Base-by-base conservation (phyloP, 2,329 filamentous ascomycete genomes). In the Aspergillus sp. region DNA sequence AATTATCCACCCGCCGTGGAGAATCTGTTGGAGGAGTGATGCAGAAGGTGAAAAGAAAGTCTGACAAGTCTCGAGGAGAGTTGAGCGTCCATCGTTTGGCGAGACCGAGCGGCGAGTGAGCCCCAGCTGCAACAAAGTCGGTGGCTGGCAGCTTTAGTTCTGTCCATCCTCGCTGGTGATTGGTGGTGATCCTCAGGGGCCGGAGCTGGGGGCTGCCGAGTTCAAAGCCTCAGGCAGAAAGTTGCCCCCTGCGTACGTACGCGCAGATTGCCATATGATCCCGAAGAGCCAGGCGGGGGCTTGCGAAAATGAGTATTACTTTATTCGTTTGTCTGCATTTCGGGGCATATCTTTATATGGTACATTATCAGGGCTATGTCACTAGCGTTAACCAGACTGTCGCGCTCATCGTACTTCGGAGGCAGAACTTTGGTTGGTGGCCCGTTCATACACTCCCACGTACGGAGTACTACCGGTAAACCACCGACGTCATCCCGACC, bases 111-210 rank as follows among this genome's bases (percentile, higher is more conserved):
- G 27, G 27, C 39, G 40, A 58, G 40, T 8, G 25, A 49, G 39
- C 23, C 51, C 33, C 41, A 48, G 47, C 48, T 56, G 48, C 25
- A 44, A 54, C 47, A 56, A 62, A 65, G 50, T 64, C 55, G 64
- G 66, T 67, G 66, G 66, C 66, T 68, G 65, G 65, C 25, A 43
- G 40, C 27, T 52, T 44, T 50, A 57, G 48, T 49, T 48, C 17
- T n/a, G 23, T 25, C 21, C 31, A 27, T 43, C 27, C 55, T 57
- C 41, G 25, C 43, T 47, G 46, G 46, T 64, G 54, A 61, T 63
- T 60, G 48, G 52, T 44, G 53, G 41, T 47, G 47, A 49, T 58
- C 17, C 45, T 59, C 61, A 63, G 61, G 61, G 59, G 54, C 27
- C 61, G 59, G 61, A 21, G 61, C n/a, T 8, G 11, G 21, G 17